Evolutionary conservation across 768 basidiomycete genomes (phyloP).

Genomic region (Termitomyces sp.): DNA sequence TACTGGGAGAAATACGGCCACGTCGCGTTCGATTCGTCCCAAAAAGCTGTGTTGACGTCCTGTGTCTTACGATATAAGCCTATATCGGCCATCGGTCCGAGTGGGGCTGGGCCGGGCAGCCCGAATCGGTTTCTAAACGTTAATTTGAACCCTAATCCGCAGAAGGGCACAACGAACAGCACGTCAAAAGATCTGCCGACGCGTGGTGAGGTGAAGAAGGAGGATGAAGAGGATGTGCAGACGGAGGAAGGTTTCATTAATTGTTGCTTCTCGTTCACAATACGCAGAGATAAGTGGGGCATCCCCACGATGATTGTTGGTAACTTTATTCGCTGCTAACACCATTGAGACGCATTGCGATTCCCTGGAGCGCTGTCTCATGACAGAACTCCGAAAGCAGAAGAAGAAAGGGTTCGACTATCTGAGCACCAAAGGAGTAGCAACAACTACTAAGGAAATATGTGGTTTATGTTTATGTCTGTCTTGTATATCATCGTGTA

Average conservation of each 20-base stretch:
- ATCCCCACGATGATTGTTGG: conserved; percentile 91
- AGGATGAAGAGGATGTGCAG: conserved; percentile 20
- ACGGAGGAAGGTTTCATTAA: conserved; percentile 75
- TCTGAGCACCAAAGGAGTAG: too few species aligned
- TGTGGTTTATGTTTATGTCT: too few species aligned
- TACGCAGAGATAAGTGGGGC: conserved; percentile 78
- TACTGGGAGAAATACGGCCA: conserved; percentile 99
- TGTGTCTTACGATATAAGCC: conserved; percentile 85
- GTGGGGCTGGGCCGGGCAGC: background rate
- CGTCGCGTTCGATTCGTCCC: conserved; percentile 86
- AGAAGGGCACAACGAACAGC: conserved; percentile 1
- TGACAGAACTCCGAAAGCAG: too few species aligned
- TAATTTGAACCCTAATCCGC: conserved; percentile 6
- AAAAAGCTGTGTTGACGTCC: conserved; percentile 90
- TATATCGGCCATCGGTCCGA: conserved; percentile 12
- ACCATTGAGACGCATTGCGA: background rate
- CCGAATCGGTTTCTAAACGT: background rate
- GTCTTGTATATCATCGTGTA: too few species aligned
- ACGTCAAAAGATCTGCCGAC: background rate
- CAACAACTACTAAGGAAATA: too few species aligned
- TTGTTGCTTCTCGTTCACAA: conserved; percentile 90
- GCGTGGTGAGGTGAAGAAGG: conserved; percentile 15
- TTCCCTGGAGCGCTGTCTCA: background rate
- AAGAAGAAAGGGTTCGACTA: too few species aligned
- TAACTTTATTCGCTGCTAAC: conserved; percentile 72